phyloP scores from a whole-genome alignment of 2,329 filamentous ascomycete species.

The Epichloe hybrida region DNA sequence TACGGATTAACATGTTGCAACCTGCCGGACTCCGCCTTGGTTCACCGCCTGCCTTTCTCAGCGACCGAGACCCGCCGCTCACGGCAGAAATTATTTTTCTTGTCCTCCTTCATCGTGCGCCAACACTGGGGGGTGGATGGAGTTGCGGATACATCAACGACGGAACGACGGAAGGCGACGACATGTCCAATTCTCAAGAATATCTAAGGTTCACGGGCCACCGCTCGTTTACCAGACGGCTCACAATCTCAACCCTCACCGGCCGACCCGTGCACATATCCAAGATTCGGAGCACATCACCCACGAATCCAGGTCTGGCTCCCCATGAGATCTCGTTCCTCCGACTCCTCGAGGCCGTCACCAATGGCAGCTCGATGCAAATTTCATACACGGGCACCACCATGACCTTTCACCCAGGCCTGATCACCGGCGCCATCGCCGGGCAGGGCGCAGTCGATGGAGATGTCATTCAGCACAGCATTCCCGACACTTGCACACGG shows the following conservation, averaged over 20 bases:
- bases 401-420: slow-evolving; percentile 77
- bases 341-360: slow-evolving; percentile 83
- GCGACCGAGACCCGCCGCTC: neutral
- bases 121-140: neutral
- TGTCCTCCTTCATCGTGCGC: neutral
- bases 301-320: slow-evolving; percentile 76
- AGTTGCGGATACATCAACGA: neutral
- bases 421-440: slow-evolving; percentile 75
- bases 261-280: slow-evolving; percentile 84
- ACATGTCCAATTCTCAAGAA: slow-evolving; percentile 31
- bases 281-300: slow-evolving; percentile 78
- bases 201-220: slow-evolving; percentile 72
- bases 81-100: slow-evolving; percentile 26
- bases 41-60: slow-evolving; percentile 20
- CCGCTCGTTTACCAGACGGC: slow-evolving; percentile 66
- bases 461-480: slow-evolving; percentile 67
- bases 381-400: slow-evolving; percentile 95
- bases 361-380: slow-evolving; percentile 88
- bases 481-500: slow-evolving; percentile 63
- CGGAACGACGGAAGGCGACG: neutral
- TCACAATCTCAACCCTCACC: slow-evolving; percentile 82
- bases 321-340: slow-evolving; percentile 92
- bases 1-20: too few species aligned
- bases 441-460: slow-evolving; percentile 57
- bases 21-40: too few species aligned